These are phyloP conservation scores for Bocquillonia castaneifolia DNA, from an alignment of 441 rosid genomes.

Conservation along the genomic window DNA sequence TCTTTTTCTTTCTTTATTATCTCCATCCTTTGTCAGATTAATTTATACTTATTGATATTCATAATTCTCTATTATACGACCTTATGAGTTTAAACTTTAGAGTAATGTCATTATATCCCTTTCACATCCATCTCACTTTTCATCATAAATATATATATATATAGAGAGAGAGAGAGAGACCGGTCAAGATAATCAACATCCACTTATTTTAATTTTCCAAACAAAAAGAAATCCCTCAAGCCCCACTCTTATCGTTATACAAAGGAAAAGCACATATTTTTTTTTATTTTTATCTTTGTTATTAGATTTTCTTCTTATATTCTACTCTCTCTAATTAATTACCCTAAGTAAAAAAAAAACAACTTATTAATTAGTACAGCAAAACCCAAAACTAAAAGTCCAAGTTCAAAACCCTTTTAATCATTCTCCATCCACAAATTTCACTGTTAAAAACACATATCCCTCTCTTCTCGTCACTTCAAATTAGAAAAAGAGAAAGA, in stretches of 20 bases:
- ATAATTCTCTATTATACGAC: too few relatives aligned
- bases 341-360: conserved; percentile 4
- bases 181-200: too few relatives aligned
- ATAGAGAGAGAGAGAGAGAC: too few relatives aligned
- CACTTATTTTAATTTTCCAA: too few relatives aligned
- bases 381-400: conserved; percentile 18
- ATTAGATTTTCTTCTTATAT: conserved; percentile 16
- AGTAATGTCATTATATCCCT: too few relatives aligned
- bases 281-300: conserved; percentile 12
- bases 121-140: too few relatives aligned
- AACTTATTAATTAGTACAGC: not conserved
- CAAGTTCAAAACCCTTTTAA: conserved; percentile 31
- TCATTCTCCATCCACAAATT: conserved; percentile 22
- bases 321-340: conserved; percentile 8
- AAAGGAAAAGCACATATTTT: conserved; percentile 30
- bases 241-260: conserved; percentile 46
- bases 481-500: not conserved
- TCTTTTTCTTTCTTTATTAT: not conserved
- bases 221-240: conserved; percentile 35
- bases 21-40: conserved; percentile 38
- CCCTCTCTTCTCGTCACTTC: not conserved
- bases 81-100: too few relatives aligned
- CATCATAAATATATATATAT: too few relatives aligned
- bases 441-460: conserved; percentile 27
- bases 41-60: conserved; percentile 28